phyloP scores from a whole-genome alignment of 2,329 filamentous ascomycete genomes.

The Cercospora brassicicola region DNA sequence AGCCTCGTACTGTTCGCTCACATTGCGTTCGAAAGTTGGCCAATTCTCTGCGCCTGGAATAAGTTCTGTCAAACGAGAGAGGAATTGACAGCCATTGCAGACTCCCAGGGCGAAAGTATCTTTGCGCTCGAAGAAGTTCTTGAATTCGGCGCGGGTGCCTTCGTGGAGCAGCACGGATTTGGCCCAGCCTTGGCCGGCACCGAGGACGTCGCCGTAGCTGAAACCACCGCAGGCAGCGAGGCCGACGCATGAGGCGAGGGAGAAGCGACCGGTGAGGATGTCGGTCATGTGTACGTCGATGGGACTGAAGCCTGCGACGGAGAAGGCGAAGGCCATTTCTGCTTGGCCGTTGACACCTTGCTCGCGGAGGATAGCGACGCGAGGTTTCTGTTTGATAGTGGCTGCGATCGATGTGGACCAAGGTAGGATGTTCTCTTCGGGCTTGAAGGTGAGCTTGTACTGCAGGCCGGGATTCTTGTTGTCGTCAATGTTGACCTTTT shows the following conservation, averaged over 20 bases:
- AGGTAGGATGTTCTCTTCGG: conserved; percentile 73
- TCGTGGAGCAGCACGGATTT: conserved; percentile 86
- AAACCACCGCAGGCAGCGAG: conserved; percentile 96
- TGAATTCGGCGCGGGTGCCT: conserved; percentile 73
- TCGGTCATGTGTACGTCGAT: conserved; percentile 98
- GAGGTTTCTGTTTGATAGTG: conserved; percentile 63
- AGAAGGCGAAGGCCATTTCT: conserved; percentile 98
- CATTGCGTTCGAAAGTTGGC: conserved; percentile 84
- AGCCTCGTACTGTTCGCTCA: conserved; percentile 85
- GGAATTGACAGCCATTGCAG: conserved; percentile 97
- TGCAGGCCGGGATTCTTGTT: conserved; percentile 76
- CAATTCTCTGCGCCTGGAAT: conserved; percentile 81
- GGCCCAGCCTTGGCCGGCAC: conserved; percentile 95
- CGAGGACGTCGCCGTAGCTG: conserved; percentile 88
- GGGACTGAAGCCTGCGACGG: conserved; percentile 83
- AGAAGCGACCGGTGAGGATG: conserved; percentile 73
- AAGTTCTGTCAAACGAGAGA: conserved; percentile 76
- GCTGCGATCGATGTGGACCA: conserved; percentile 63
- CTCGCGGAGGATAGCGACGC: conserved; percentile 89
- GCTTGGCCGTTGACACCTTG: conserved; percentile 93
- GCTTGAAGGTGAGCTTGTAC: conserved; percentile 79
- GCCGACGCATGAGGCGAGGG: conserved; percentile 79
- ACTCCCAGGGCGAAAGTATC: conserved; percentile 93
- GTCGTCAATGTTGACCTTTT: conserved; percentile 74
- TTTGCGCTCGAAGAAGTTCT: conserved; percentile 77